phyloP scores from a whole-genome alignment of 2,329 filamentous ascomycete species.

The Pseudogymnoascus destructans region DNA sequence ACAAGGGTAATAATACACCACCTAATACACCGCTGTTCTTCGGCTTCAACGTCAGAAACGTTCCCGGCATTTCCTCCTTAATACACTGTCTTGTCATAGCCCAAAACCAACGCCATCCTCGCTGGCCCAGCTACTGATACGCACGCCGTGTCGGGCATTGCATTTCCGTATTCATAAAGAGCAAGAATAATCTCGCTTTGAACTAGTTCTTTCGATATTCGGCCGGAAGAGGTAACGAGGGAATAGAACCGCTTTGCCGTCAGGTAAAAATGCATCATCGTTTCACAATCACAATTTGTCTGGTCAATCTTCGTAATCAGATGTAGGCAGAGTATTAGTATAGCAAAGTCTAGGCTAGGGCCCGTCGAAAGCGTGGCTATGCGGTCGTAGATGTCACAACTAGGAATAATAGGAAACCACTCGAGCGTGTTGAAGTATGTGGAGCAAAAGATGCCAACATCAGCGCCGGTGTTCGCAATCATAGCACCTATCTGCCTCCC shows the following conservation, averaged over 20 bases:
- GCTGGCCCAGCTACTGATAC: constrained; percentile 12
- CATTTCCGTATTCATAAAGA: constrained; percentile 13
- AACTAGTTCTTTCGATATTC: constrained; percentile 11
- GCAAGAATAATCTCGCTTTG: constrained; percentile 14
- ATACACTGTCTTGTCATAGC: constrained; percentile 11
- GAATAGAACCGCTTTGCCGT: constrained; percentile 1
- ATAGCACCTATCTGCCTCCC: constrained; percentile 4
- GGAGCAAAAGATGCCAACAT: constrained; percentile 5
- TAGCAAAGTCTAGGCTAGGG: not conserved
- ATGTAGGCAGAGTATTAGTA: not conserved
- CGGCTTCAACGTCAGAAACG: not conserved
- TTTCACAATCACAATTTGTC: not conserved
- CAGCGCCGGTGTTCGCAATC: not conserved
- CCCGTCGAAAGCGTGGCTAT: not conserved
- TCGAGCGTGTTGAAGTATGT: constrained; percentile 6
- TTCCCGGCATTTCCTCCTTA: not conserved
- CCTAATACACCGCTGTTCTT: not conserved
- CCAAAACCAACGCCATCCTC: constrained; percentile 12
- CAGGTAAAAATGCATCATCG: constrained; percentile 3
- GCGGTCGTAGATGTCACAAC: constrained; percentile 4
- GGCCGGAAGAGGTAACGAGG: constrained; percentile 9
- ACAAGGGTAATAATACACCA: not conserved
- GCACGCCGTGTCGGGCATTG: constrained; percentile 9
- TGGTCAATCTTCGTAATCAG: constrained; percentile 2
- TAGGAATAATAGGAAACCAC: constrained; percentile 9